Conservation (phyloP, 2,329 filamentous ascomycete species). For the Aaosphaeria arxii region DNA sequence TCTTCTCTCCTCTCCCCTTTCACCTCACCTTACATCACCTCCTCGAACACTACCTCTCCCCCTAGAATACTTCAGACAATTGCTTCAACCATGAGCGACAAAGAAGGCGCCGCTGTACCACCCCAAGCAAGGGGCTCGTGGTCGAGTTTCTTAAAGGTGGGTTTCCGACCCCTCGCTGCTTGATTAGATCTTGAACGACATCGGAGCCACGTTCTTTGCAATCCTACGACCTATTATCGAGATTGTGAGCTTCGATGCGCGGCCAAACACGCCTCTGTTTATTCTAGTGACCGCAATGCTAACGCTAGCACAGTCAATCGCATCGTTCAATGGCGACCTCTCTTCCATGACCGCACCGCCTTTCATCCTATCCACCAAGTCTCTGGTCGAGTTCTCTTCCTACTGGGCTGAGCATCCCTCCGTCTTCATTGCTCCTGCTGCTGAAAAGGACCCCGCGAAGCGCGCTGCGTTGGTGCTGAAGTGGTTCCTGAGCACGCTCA, state of each 20-base stretch:
- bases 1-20: too few species aligned
- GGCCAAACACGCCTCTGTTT: too few species aligned
- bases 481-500: conserved; percentile 92
- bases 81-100: conserved; percentile 17
- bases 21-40: too few species aligned
- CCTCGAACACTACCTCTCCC: too few species aligned
- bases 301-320: conserved; percentile 42
- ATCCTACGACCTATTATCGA: too few species aligned
- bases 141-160: conserved; percentile 50
- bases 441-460: conserved; percentile 75
- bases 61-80: too few species aligned
- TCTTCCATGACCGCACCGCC: conserved; percentile 56
- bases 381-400: conserved; percentile 56
- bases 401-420: conserved; percentile 57
- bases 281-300: not conserved
- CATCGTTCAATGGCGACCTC: conserved; percentile 56
- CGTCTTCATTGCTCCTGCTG: conserved; percentile 77
- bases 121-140: conserved; percentile 46
- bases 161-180: conserved; percentile 5
- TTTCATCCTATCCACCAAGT: conserved; percentile 55
- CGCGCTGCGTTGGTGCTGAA: conserved; percentile 85
- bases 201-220: too few species aligned
- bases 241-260: too few species aligned
- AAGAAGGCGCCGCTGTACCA: conserved; percentile 48
- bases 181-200: not conserved